Percentiles rank a stretch among this genome's conserved stretches.
These are phyloP conservation scores for Ajuga chamaepitys DNA, from an alignment of 257 asterid genomes.

Conservation along the genomic window DNA sequence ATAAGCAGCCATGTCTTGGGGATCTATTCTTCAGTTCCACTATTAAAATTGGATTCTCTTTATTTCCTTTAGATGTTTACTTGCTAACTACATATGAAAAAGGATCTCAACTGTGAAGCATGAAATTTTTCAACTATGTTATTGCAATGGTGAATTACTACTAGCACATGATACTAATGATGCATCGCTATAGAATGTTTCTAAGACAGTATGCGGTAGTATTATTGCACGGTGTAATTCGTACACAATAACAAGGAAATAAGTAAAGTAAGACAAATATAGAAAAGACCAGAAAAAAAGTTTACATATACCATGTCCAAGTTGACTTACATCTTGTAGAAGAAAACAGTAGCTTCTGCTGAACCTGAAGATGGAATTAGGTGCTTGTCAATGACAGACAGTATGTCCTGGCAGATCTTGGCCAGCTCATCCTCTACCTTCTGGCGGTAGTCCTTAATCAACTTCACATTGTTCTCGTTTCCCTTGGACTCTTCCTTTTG, in stretches of 20 bases:
- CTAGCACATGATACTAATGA: not conserved
- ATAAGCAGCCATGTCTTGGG: not conserved
- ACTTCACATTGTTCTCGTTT: constrained; percentile 59
- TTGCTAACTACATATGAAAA: not conserved
- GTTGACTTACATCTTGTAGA: constrained; percentile 60
- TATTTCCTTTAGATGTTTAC: not conserved
- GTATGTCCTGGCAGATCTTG: constrained; percentile 63
- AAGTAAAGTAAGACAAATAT: not conserved
- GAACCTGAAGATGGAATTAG: constrained; percentile 62
- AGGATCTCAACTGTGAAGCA: not conserved
- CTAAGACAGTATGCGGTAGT: not conserved
- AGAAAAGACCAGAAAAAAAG: not conserved
- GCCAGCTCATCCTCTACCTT: constrained; percentile 78
- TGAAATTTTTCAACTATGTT: not conserved
- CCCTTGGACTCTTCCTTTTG: constrained; percentile 78
- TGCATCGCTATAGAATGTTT: not conserved
- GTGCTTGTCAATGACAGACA: constrained; percentile 57
- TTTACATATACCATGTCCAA: not conserved
- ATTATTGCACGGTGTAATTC: not conserved
- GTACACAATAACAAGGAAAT: not conserved
- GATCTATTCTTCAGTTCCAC: not conserved
- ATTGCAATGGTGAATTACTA: not conserved
- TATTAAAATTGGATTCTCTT: not conserved
- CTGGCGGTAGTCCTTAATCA: constrained; percentile 63
- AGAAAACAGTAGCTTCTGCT: constrained; percentile 81